Evolutionary conservation across 148 eudicot species (phyloP).

Genomic region (Hydrangea macrophylla): DNA sequence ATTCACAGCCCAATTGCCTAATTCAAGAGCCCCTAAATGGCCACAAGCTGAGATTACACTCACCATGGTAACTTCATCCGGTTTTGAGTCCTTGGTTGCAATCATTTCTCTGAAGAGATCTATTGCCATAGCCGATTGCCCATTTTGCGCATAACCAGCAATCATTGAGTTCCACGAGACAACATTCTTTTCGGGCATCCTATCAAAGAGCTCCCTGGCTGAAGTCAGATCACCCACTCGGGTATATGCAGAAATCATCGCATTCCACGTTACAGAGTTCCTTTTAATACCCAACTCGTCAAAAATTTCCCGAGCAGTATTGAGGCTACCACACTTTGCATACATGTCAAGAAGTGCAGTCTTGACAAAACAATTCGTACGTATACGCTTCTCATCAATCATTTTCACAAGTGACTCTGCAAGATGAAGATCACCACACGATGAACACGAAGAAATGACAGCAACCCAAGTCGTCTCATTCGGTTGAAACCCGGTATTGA

Average conservation of each 20-base stretch:
- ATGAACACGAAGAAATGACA: conserved; percentile 51
- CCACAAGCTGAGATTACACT: conserved; percentile 71
- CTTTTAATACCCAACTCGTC: conserved; percentile 30
- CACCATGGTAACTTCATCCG: conserved; percentile 60
- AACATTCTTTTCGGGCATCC: conserved; percentile 36
- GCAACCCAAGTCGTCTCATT: conserved; percentile 56
- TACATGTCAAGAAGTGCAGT: conserved; percentile 62
- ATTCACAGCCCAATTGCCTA: conserved; percentile 43
- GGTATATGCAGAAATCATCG: conserved; percentile 62
- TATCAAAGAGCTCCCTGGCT: conserved; percentile 50
- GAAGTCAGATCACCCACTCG: conserved; percentile 48
- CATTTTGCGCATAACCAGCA: conserved; percentile 70
- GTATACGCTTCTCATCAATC: conserved; percentile 35
- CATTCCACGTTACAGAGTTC: conserved; percentile 48
- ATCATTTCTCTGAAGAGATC: conserved; percentile 57
- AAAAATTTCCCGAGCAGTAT: conserved; percentile 40
- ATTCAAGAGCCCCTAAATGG: conserved; percentile 61
- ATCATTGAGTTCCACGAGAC: conserved; percentile 73
- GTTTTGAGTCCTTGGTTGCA: conserved; percentile 21
- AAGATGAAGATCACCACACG: conserved; percentile 40
- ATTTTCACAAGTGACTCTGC: conserved; percentile 37
- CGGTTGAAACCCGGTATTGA: conserved; percentile 37
- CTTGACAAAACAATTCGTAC: conserved; percentile 36
- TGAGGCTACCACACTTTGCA: conserved; percentile 54
- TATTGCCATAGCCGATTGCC: conserved; percentile 50